Evolutionary conservation across 176 grass and related monocot genomes (phyloP), one percentile per base, ranked within the genome.

Genomic region (Olyra latifolia): DNA sequence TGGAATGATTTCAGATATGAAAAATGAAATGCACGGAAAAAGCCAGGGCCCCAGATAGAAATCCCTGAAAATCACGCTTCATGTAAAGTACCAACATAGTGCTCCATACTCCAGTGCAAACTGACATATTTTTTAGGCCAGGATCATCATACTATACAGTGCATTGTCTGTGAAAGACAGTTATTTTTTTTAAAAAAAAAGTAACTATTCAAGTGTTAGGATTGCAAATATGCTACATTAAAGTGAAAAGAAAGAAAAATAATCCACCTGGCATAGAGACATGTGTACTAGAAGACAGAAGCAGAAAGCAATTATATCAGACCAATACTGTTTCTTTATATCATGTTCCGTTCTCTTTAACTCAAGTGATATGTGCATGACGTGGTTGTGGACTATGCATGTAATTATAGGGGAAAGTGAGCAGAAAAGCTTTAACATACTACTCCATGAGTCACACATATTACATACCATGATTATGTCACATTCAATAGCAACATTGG

Each of bases 11-110:
- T 74, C 35, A 59, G 7, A 74, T 16, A 56, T 5, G 80, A 40
- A 86, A 8, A 28, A 87, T 17, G 11, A 20, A 8, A 80, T 53
- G 41, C 1, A 62, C 30, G n/a, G 70, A 38, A 63, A 60, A 47
- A 54, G 15, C 44, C n/a, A 28, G 57, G 57, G 0, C n/a, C 28
- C 12, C 49, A 24, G 10, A 46, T 10, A 61, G 44, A 39, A 69
- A 50, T 49, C 8, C 70, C 70, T 69, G 62, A 87, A 86, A 24
- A 23, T 43, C 71, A 76, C 35, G 24, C 29, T 52, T 81, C 23
- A 62, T 46, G 64, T 12, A 38, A 74, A 38, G 71, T 11, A 19
- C 24, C 19, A 68, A 23, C 29, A 69, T 42, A 50, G 62, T 62
- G 42, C 72, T 83, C 52, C 71, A 32, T 6, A 57, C 1, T 39